Base-by-base conservation (phyloP, 129 eudicot genomes). In the Oenanthe sinensis region DNA sequence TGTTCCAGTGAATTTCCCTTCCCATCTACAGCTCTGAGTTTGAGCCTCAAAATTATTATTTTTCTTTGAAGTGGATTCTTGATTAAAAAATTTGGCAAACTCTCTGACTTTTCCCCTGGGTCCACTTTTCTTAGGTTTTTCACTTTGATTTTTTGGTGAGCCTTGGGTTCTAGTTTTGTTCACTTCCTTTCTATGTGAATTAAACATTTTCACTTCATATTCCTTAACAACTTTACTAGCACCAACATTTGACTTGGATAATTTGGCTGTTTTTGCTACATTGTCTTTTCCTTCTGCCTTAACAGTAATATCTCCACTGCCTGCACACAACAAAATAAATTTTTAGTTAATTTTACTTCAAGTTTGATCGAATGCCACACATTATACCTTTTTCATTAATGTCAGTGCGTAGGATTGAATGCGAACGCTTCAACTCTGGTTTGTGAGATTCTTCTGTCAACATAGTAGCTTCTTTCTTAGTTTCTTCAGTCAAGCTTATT, bases 81-180 rank as follows among this genome's bases (percentile, higher is more conserved):
- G 90, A 84, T 78, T 88, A 81, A 90, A 90, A 16, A 86, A 77
- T 84, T 88, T 87, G 47, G 88, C 87, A 78, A 92, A 89, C 33
- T 93, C 97, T 83, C 84, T 89, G 78, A 93, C 97, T 85, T 88
- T 91, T 33, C 96, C 96, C 47, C 85, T 87, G 75, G 78, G 91
- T 75, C 90, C 86, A 81, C 67, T 77, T 86, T 63, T 85, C 42
- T 62, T 71, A 36, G 24, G 26, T 30, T 36, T 67, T 37, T 77
- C 80, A 71, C 83, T 84, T 78, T 84, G 67, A 78, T 37, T 80
- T 77, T 30, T 68, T n/a, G 85, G 82, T 68, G 90, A 84, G 81
- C 79, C 78, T 72, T 30, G 75, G 58, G 50, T 52, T 78, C 77
- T 79, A 77, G 76, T 62, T 72, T 85, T 82, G 49, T 75, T 81